These are phyloP conservation scores for Aquilaria sinensis DNA, from an alignment of 345 rosid genomes.

Conservation along the genomic window DNA sequence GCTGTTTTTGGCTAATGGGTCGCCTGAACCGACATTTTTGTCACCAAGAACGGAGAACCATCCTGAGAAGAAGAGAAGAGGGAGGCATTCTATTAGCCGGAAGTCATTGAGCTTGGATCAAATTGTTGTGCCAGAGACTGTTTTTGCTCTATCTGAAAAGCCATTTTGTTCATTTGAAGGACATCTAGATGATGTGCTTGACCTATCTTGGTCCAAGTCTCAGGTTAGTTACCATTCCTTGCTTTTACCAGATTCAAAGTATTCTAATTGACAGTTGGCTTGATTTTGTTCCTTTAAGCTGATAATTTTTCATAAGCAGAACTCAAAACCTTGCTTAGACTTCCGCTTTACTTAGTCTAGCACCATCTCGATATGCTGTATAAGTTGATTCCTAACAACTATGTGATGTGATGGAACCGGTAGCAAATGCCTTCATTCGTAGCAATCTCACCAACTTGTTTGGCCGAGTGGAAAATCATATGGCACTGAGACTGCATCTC, in stretches of 20 bases:
- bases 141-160: slow-evolving; percentile 78
- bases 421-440: no score
- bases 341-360: no score
- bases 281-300: no score
- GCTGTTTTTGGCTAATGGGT: slow-evolving; percentile 57
- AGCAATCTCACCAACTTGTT: no score
- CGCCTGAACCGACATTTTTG: slow-evolving; percentile 63
- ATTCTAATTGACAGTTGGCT: no score
- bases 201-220: slow-evolving; percentile 98
- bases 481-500: no score
- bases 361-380: no score
- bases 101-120: slow-evolving; percentile 80
- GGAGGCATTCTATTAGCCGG: slow-evolving; percentile 65
- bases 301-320: no score
- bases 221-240: slow-evolving; percentile 49
- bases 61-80: slow-evolving; percentile 67
- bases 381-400: no score
- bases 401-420: no score
- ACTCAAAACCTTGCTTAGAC: no score
- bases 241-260: neutral
- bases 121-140: slow-evolving; percentile 60
- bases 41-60: slow-evolving; percentile 45
- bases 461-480: no score
- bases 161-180: slow-evolving; percentile 88
- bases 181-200: slow-evolving; percentile 83